These are phyloP conservation scores for Penicillium sp. DNA, from an alignment of 2,329 filamentous ascomycete genomes.

Conservation along the genomic window DNA sequence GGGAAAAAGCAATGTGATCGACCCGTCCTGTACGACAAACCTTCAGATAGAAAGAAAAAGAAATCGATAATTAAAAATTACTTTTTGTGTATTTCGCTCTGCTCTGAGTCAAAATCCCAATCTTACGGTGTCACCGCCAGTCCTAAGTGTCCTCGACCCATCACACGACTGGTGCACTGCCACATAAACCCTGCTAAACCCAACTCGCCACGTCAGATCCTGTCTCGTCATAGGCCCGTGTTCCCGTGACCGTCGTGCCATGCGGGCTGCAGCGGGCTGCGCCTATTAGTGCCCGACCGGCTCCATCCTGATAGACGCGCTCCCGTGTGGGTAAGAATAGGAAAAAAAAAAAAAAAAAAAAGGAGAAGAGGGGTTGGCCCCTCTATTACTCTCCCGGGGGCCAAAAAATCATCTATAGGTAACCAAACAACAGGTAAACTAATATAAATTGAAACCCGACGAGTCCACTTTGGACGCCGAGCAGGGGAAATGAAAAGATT, in stretches of 20 bases:
- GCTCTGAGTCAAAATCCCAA: conserved; percentile 12
- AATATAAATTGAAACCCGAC: background rate
- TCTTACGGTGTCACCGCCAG: conserved; percentile 13
- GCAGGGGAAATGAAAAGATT: background rate
- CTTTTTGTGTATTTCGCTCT: conserved; percentile 3
- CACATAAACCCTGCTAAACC: background rate
- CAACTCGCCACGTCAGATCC: conserved; percentile 9
- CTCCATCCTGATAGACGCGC: conserved; percentile 29
- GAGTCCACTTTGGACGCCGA: background rate
- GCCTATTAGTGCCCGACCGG: conserved; percentile 29
- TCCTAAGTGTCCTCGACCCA: background rate
- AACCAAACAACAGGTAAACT: background rate
- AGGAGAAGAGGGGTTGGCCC: background rate
- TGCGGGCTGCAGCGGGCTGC: conserved; percentile 31
- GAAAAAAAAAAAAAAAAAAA: background rate
- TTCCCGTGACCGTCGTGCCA: conserved; percentile 28
- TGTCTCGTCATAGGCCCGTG: conserved; percentile 12
- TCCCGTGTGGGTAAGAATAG: conserved; percentile 21
- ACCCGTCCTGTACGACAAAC: conserved; percentile 13
- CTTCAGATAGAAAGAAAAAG: background rate
- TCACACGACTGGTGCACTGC: conserved; percentile 9
- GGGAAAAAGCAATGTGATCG: conserved; percentile 17
- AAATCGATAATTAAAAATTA: background rate
- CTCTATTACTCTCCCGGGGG: background rate
- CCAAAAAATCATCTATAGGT: background rate